Conservation (phyloP, 306 rosid genomes). For the Citrullus colocynthis region DNA sequence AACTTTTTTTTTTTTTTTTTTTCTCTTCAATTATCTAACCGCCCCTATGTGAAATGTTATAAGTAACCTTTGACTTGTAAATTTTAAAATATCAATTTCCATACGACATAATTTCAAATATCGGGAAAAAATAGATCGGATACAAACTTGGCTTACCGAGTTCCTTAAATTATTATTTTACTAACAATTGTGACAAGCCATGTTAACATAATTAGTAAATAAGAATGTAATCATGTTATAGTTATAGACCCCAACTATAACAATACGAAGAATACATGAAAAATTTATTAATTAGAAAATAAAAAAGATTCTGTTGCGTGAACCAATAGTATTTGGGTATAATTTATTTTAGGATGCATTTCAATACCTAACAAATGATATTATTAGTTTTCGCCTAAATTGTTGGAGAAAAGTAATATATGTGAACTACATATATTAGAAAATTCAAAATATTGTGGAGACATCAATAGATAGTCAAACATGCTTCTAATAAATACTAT, state of each 20-base stretch:
- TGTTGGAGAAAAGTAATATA: too few relatives aligned
- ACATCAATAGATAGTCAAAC: too few relatives aligned
- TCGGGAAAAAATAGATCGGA: too few relatives aligned
- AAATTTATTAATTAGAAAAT: neutral
- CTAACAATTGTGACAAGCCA: neutral
- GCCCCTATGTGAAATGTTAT: neutral
- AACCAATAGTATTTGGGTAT: neutral
- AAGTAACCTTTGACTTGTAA: neutral
- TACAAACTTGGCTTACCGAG: neutral
- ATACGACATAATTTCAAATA: too few relatives aligned
- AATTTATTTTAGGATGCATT: neutral
- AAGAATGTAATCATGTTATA: neutral
- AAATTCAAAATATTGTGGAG: too few relatives aligned
- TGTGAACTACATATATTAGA: too few relatives aligned
- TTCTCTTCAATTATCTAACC: too few relatives aligned
- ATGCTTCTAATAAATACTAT: too few relatives aligned
- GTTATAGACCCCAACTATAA: neutral
- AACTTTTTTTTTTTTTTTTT: neutral
- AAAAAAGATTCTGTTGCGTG: neutral
- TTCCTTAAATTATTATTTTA: neutral
- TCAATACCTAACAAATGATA: neutral
- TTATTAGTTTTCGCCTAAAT: neutral
- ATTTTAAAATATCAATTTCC: neutral
- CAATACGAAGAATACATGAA: neutral
- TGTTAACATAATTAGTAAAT: neutral